phyloP scores from a whole-genome alignment of 768 basidiomycete species.

The Termitomyces sp. region DNA sequence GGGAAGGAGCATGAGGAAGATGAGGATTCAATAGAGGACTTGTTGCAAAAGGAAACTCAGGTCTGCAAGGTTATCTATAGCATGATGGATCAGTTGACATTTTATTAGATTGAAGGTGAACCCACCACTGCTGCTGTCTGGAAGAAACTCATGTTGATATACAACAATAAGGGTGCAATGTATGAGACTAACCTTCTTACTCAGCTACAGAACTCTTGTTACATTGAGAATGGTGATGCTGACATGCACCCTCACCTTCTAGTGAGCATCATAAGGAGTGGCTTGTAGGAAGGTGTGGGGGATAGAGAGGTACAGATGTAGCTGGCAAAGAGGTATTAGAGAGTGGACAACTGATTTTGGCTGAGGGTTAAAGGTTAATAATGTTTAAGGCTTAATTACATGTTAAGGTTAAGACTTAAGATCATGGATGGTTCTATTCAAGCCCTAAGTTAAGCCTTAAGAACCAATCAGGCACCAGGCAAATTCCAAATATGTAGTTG shows the following conservation, averaged over 20 bases:
- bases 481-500: too few species aligned
- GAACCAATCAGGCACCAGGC: too few species aligned
- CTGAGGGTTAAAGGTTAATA: too few species aligned
- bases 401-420: too few species aligned
- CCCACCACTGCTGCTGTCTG: not conserved
- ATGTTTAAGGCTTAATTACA: too few species aligned
- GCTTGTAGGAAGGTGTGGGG: too few species aligned
- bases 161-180: not conserved
- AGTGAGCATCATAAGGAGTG: too few species aligned
- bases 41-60: not conserved
- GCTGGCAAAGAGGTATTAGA: too few species aligned
- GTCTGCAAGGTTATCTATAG: not conserved
- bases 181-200: not conserved
- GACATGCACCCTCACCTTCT: not conserved
- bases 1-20: conserved; percentile 19
- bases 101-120: not conserved
- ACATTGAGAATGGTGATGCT: conserved; percentile 1
- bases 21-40: conserved; percentile 14
- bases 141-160: not conserved
- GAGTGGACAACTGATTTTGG: too few species aligned
- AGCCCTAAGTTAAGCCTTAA: too few species aligned
- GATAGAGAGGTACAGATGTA: too few species aligned
- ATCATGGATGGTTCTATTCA: too few species aligned
- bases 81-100: not conserved
- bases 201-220: not conserved